These are phyloP conservation scores for Avena eriantha DNA, from an alignment of 176 grass and related monocot genomes.

Conservation along the genomic window DNA sequence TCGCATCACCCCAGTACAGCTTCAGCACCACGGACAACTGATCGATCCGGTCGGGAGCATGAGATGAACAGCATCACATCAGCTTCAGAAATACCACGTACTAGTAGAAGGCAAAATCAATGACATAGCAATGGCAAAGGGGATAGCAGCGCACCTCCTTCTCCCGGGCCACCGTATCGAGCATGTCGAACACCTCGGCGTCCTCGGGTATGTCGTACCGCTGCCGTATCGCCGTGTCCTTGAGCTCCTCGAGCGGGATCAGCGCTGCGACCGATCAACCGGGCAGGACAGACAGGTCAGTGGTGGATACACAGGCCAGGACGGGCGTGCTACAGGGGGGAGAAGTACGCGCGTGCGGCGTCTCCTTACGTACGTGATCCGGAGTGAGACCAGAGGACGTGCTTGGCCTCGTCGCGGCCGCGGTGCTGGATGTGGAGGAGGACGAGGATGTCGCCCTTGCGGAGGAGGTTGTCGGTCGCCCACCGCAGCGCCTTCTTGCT, in stretches of 20 bases:
- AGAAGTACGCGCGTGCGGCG: neutral
- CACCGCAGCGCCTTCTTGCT: slow-evolving; percentile 82
- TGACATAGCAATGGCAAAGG: neutral
- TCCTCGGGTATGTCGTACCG: slow-evolving; percentile 62
- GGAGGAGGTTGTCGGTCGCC: slow-evolving; percentile 66
- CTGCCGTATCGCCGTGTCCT: slow-evolving; percentile 57
- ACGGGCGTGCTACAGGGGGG: neutral
- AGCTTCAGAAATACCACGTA: neutral
- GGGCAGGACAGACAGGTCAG: neutral
- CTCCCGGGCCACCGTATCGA: slow-evolving; percentile 49
- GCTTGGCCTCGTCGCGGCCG: slow-evolving; percentile 42
- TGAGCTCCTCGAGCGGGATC: slow-evolving; percentile 72
- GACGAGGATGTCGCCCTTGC: slow-evolving; percentile 66
- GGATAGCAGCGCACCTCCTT: slow-evolving; percentile 47
- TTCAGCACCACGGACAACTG: slow-evolving; percentile 68
- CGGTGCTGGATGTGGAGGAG: slow-evolving; percentile 72
- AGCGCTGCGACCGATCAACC: slow-evolving; percentile 44
- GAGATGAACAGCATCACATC: neutral
- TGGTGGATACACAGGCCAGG: neutral
- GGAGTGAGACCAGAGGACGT: slow-evolving; percentile 57
- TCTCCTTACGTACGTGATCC: slow-evolving; percentile 65
- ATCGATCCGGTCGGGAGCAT: neutral
- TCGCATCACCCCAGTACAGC: slow-evolving; percentile 78
- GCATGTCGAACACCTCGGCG: slow-evolving; percentile 59
- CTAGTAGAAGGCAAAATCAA: neutral